Evolutionary conservation across 805 yeast genomes (phyloP), one percentile per base, ranked within the genome.

Genomic region (Ogataea trehaloabstinens): DNA sequence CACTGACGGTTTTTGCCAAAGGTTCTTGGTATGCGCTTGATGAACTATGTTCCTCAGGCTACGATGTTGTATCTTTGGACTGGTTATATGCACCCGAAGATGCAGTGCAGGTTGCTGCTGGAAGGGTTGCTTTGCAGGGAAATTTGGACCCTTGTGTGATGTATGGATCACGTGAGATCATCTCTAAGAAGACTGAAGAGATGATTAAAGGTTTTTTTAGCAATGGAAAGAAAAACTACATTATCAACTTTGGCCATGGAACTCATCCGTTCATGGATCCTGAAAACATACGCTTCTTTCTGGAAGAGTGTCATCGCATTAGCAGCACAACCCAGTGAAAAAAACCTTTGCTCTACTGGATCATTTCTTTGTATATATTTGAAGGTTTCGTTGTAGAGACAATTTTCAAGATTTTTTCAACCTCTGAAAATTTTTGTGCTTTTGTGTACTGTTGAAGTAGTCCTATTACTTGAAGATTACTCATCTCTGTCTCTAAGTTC

Each of bases 251-350:
- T 57, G 99, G 99, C 33, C 99, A 93, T 55, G 99, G 99, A 13
- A 93, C 99, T 17, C 97, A 89, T 61, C 99, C 99, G 17, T 88
- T 86, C 66, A 89, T 93, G 95, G 84, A 87, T 48, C 96, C 98
- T 8, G 95, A 85, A 48, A 84, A 84, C 61, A 77, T 93, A 45
- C 80, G 78, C 44, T 86, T 79, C 65, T 93, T 93, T 67, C 70
- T 93, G 57, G 68, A 87, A 63, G 96, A 88, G 62, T 84, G 93
- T 52, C 95, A 88, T 61, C 76, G 90, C 54, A 61, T 85, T 38
- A 95, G 95, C 19, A 50, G 53, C 32, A 24, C 15, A 8, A 22
- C 25, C 12, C 12, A 22, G 25, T 22, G 12, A 12, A 12, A 22
- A 12, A 22, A 8, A 22, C 12, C n/a, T n/a, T n/a, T n/a, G n/a